Evolutionary conservation across 2,329 filamentous ascomycete genomes (phyloP), one percentile per base, ranked within the genome.

Genomic region (Calonectria crousiana): DNA sequence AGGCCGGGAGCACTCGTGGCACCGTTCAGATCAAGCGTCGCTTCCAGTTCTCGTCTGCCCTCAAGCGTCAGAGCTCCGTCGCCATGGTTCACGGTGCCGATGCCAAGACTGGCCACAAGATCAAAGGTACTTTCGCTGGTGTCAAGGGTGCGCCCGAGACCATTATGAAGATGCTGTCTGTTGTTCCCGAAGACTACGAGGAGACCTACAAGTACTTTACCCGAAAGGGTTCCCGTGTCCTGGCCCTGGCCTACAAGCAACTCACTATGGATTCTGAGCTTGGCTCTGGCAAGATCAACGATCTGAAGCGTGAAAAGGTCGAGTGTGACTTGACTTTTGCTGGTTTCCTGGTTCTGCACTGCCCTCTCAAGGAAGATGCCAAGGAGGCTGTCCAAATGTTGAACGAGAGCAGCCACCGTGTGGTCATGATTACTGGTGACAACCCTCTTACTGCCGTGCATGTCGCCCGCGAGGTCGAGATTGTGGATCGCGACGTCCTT

Each of bases 181-280:
- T 93, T 41, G 91, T 95, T 13, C 97, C 97, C 10, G 89, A 92
- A 1, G 92, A 98, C 83, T 99, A 99, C 82, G 97, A 99, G 84
- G 97, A 98, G 86, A 99, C 97, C 0, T 99, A 93, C 91, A 99
- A 98, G 86, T 95, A 98, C 87, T 99, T 98, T 82, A 98, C 96
- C 69, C 92, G 97, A 76, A 98, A 97, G 80, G 97, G 97, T 79
- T 97, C 95, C 53, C 94, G 97, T 88, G 97, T 99, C 18, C 90
- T 99, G 47, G 95, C 96, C 62, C 91, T 99, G 52, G 97, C 94
- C 47, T 98, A 97, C 88, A 98, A 98, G 88, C 95, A 96, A 83
- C 90, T 99, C 18, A 93, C 95, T 2, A 88, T 90, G 4, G 95
- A 97, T 53, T 90, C 92, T 47, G 97, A 99, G 82, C 90, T 98